Evolutionary conservation across 108 stramenopile species (phyloP), one percentile per base, ranked within the genome.

Genomic region (Fragilaria crotonensis): DNA sequence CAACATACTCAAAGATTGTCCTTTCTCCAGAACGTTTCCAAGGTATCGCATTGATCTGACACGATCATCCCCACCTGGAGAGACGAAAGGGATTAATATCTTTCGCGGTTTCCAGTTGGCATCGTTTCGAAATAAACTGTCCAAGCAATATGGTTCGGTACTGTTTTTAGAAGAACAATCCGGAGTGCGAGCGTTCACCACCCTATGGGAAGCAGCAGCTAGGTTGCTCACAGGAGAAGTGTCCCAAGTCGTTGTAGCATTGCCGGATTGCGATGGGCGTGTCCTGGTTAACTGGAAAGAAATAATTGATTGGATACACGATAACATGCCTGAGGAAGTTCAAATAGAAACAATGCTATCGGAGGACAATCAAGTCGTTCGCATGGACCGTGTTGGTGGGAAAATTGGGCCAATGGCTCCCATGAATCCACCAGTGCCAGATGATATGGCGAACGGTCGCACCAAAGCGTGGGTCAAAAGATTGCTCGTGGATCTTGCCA

Each of bases 401-500:
- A 23, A 50, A 56, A 48, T 2, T n/a, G 18, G 30, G 26, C 1
- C 9, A 7, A 28, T 25, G 51, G 60, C 25, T n/a, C 19, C 61
- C 5, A 59, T 59, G 21, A 59, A 57, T 26, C 5, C 72, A 9
- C 4, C 60, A 19, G 63, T 75, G 19, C 66, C 81, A 25, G 76
- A 85, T 28, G 26, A 62, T n/a, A n/a, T n/a, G n/a, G n/a, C n/a
- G n/a, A n/a, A n/a, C n/a, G n/a, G n/a, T 53, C 75, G 77, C 18
- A 86, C 83, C 21, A 78, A 79, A 52, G 68, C 73, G 33, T 90
- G 88, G 88, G 88, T 90, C 0, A 67, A 75, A 60, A 66, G 88
- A 3, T 54, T 90, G 5, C 55, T 90, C 52, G 88, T 90, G 0
- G 68, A 84, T 54, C 62, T 70, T 19, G 72, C 73, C 0, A 80